These are phyloP conservation scores for Eimeria sp. DNA, from an alignment of 169 alveolate species.

Conservation along the genomic window DNA sequence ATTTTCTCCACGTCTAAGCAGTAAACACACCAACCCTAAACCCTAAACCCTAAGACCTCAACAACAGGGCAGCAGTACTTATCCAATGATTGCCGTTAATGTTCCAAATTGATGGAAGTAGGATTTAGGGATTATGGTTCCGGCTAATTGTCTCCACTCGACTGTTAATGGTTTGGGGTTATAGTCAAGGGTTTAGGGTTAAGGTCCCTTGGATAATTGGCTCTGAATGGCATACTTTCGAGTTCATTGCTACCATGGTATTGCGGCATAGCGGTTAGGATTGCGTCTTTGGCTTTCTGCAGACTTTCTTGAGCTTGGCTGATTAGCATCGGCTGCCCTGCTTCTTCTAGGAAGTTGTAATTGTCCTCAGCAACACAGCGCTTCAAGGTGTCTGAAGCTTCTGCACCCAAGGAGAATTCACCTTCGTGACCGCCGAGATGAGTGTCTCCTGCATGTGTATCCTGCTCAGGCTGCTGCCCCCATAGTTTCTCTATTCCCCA, in stretches of 20 bases:
- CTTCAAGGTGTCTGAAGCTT: neutral
- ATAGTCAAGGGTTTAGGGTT: neutral
- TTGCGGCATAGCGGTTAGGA: neutral
- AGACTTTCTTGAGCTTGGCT: neutral
- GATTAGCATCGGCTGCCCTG: neutral
- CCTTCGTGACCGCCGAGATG: neutral
- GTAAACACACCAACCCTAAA: neutral
- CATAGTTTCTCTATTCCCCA: neutral
- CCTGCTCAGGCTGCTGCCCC: neutral
- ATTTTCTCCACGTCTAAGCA: slow-evolving; percentile 8
- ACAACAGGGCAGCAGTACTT: neutral
- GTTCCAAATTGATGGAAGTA: neutral
- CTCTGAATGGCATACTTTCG: too few relatives aligned
- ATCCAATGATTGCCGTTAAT: too few relatives aligned
- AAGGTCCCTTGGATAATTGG: too few relatives aligned
- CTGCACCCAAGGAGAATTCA: neutral
- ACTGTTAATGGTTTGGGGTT: neutral
- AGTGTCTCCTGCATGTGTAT: neutral
- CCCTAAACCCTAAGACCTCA: neutral
- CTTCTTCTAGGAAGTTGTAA: neutral
- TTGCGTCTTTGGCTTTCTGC: neutral
- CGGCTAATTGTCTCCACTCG: neutral
- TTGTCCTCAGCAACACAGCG: neutral
- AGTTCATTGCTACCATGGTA: too few relatives aligned
- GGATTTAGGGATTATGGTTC: neutral